Evolutionary conservation across 306 rosid genomes (phyloP).

Genomic region (Pterocarpus santalinus): DNA sequence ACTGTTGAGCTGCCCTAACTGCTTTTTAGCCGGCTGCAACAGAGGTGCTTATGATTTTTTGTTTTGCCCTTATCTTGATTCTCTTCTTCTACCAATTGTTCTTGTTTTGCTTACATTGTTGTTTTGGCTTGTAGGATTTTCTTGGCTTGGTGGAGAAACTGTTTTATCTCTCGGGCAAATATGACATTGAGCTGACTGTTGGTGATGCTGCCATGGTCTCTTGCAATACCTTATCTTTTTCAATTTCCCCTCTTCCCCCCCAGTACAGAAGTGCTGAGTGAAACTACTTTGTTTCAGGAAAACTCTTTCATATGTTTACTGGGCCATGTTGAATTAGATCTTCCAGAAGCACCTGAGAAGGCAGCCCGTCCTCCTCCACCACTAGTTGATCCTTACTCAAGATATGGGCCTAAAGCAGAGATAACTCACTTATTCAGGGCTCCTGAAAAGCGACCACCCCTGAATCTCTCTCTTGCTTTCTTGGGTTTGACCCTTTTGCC

Average conservation of each 20-base stretch:
- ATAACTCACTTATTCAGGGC: constrained; percentile 84
- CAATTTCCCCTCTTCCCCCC: background rate
- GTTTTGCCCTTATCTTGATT: constrained; percentile 28
- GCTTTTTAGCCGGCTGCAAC: constrained; percentile 13
- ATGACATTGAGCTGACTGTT: constrained; percentile 86
- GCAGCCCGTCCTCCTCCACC: constrained; percentile 82
- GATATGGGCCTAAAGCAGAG: constrained; percentile 90
- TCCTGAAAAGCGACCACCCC: constrained; percentile 93
- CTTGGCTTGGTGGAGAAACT: constrained; percentile 94
- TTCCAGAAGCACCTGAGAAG: constrained; percentile 97
- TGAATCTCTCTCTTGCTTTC: constrained; percentile 83
- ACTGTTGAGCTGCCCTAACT: constrained; percentile 7
- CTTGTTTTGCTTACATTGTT: constrained; percentile 50
- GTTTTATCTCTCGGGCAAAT: constrained; percentile 88
- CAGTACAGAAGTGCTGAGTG: constrained; percentile 29
- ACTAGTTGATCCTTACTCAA: constrained; percentile 75
- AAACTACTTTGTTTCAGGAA: constrained; percentile 67
- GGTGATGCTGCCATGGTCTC: constrained; percentile 96
- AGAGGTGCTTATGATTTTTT: constrained; percentile 28
- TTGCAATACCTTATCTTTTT: constrained; percentile 22
- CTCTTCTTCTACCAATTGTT: constrained; percentile 22
- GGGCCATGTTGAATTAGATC: constrained; percentile 86
- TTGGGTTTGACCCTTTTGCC: constrained; percentile 85
- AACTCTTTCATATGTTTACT: constrained; percentile 81
- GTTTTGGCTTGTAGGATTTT: constrained; percentile 71